Evolutionary conservation across 2,329 filamentous ascomycete genomes (phyloP).

Genomic region (Claviceps digitariae): DNA sequence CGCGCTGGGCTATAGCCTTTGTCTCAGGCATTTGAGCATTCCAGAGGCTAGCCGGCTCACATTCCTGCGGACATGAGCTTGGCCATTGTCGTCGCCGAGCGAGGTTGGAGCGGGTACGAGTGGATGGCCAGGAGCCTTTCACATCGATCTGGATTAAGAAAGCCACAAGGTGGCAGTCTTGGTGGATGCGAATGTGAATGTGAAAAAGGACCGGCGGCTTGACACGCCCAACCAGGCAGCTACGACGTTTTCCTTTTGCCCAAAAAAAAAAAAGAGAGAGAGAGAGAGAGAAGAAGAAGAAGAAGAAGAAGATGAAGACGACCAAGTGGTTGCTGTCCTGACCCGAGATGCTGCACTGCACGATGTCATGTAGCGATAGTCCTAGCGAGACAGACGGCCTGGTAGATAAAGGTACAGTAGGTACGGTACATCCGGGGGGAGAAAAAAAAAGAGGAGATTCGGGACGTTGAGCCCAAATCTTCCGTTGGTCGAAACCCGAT

Average conservation of each 20-base stretch:
- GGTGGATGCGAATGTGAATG: slow-evolving; percentile 1
- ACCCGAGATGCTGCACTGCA: background rate
- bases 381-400: background rate
- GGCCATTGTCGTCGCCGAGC: slow-evolving; percentile 22
- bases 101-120: slow-evolving; percentile 15
- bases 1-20: slow-evolving; percentile 18
- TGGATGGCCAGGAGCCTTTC: background rate
- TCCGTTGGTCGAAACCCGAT: background rate
- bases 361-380: background rate
- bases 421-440: background rate
- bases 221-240: background rate
- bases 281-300: too few relatives aligned
- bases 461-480: background rate
- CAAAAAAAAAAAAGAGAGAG: too few relatives aligned
- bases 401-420: too few relatives aligned
- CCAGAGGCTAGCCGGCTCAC: slow-evolving; percentile 15
- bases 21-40: slow-evolving; percentile 23
- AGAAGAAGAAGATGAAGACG: background rate
- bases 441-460: background rate
- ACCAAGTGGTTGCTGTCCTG: background rate
- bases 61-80: slow-evolving; percentile 14
- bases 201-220: background rate
- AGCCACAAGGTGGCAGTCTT: slow-evolving; percentile 5
- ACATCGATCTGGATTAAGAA: slow-evolving; percentile 1
- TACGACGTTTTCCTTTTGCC: background rate